phyloP scores from a whole-genome alignment of 2,329 filamentous ascomycete species.

The Claviceps fusiformis region DNA sequence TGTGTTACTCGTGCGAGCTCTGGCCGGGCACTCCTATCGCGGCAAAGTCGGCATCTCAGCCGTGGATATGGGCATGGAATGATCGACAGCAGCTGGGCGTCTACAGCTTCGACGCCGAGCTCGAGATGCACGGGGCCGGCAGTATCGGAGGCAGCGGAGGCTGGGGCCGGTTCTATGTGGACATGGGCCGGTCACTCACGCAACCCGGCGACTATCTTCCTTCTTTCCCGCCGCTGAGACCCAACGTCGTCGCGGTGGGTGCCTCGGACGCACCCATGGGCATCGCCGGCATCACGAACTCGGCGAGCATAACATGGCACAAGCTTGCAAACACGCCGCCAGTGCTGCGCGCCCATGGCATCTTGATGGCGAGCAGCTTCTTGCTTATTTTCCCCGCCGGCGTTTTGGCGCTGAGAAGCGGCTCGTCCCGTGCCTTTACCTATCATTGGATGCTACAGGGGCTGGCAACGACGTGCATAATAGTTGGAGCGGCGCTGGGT shows the following conservation, averaged over 20 bases:
- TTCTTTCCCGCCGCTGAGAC: background rate
- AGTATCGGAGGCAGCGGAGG: too few species aligned
- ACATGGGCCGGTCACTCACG: background rate
- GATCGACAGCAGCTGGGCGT: background rate
- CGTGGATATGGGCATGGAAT: background rate
- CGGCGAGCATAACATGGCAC: background rate
- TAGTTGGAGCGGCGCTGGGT: background rate
- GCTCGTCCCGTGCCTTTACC: background rate
- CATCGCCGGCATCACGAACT: background rate
- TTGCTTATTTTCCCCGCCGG: background rate
- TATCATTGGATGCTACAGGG: background rate
- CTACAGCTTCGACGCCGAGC: background rate
- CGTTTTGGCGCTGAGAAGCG: background rate
- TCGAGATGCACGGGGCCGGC: background rate
- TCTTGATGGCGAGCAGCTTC: background rate
- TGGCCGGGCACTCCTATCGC: background rate
- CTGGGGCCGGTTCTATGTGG: background rate
- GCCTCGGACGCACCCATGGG: background rate
- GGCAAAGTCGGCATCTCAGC: background rate
- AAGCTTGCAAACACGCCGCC: background rate
- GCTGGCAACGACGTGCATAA: background rate
- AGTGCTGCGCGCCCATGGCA: background rate
- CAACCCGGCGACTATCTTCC: background rate
- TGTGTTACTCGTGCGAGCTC: background rate
- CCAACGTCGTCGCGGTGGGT: background rate